Base-by-base conservation (phyloP, 768 basidiomycete species). In the Rhodotorula paludigena region DNA sequence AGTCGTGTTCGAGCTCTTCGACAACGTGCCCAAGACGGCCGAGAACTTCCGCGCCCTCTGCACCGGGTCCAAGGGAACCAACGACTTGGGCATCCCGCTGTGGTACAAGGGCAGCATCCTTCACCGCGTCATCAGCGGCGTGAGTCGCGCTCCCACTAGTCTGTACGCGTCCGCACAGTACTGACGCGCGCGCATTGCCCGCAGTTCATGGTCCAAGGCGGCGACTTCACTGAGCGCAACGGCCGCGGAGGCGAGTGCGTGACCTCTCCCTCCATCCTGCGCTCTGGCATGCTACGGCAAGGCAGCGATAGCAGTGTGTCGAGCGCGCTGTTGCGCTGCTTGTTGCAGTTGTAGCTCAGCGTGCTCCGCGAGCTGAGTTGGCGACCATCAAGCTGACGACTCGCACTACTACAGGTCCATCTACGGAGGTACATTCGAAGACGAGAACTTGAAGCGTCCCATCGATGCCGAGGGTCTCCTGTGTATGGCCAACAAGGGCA, bases 41-140 rank as follows among this genome's bases (percentile, higher is more conserved):
- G 88, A 91, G 82, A 92, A 92, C 79, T 93, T 93, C 77, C 85
- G 91, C 51, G 85, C 86, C 6, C 80, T 94, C 59, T 90, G 89
- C 77, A 93, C 90, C 2, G 92, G 92, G 15, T 89, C 91, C 77
- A 86, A 85, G 74, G 92, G 91, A 9, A 73, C 87, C 12, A 89
- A 89, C 0, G 77, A 82, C 1, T 82, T 84, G 3, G 83, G 86
- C n/a, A 78, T 85, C 16, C 87, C 89, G 11, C 81, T 93, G 9
- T 88, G 87, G 79, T 92, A 90, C 83, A 91, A 89, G 79, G 85
- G 85, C 74, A 84, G 35, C 5, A 58, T 56, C 25, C 48, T 74
- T 16, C 91, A 92, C 75, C 82, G 91, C 35, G 86, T 87, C 41
- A 92, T 93, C 69, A 79, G 84, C 49, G 81, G 83, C n/a, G 74